These are phyloP conservation scores for Pleomassaria siparia DNA, from an alignment of 2,329 filamentous ascomycete genomes.

Conservation along the genomic window DNA sequence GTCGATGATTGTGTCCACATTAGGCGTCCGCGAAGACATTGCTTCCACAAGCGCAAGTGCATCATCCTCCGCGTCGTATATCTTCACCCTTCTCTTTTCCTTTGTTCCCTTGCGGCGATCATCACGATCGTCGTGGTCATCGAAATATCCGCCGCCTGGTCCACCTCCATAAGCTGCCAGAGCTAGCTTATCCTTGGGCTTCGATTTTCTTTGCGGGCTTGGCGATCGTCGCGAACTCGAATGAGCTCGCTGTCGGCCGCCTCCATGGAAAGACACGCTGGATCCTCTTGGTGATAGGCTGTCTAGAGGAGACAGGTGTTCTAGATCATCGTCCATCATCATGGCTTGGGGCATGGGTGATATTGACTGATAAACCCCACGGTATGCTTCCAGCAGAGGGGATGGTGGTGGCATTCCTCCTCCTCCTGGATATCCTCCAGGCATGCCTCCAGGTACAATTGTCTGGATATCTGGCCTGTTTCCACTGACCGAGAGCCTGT, in stretches of 20 bases:
- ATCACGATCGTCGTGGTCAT: conserved; percentile 14
- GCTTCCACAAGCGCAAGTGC: conserved; percentile 75
- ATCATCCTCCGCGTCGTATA: conserved; percentile 82
- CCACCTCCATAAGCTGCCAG: conserved; percentile 35
- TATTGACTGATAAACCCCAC: conserved; percentile 89
- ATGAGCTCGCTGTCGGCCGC: conserved; percentile 28
- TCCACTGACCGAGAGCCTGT: conserved; percentile 51
- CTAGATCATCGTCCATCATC: conserved; percentile 57
- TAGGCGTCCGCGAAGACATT: conserved; percentile 62
- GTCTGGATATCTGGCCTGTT: conserved; percentile 45
- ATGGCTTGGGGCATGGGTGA: conserved; percentile 90
- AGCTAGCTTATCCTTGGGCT: conserved; percentile 36
- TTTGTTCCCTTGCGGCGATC: too few relatives aligned
- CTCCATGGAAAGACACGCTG: conserved; percentile 26
- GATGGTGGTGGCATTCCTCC: conserved; percentile 65
- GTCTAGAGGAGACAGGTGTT: conserved; percentile 43
- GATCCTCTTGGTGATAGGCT: conserved; percentile 35
- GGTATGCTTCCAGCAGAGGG: conserved; percentile 87
- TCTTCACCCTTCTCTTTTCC: conserved; percentile 62
- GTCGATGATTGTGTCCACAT: conserved; percentile 74
- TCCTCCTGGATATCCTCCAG: conserved; percentile 22
- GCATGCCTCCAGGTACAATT: conserved; percentile 36
- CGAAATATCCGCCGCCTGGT: conserved; percentile 20
- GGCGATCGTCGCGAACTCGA: conserved; percentile 37
- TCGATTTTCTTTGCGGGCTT: conserved; percentile 26